Evolutionary conservation across 805 yeast species (phyloP), one percentile per base, ranked within the genome.

Genomic region (Cyberlindnera japonica): DNA sequence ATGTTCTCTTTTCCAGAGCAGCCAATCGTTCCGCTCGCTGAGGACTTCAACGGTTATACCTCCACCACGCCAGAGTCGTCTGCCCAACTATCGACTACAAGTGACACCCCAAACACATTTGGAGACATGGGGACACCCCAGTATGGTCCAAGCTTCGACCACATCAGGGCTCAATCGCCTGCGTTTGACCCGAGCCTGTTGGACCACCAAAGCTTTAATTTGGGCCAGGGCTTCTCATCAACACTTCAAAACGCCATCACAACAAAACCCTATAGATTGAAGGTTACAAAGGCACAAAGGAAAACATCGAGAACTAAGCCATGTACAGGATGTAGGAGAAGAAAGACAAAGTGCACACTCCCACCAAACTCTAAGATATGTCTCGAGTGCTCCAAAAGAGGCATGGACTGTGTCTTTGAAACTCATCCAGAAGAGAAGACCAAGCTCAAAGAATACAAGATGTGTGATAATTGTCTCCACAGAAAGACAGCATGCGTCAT

Each of bases 251-350:
- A 43, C n/a, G 37, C 29, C 28, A 44, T 47, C 25, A 47, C 50
- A 5, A 47, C 50, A 6, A 38, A 40, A 9, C 48, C 48, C 29
- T 34, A 21, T 20, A 40, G 37, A 15, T 13, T 43, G 3, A 18
- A 33, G 15, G 16, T 33, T 11, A 6, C 38, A 15, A 37, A 41
- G 23, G 9, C 17, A 12, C 45, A 28, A n/a, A 35, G 41, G 28
- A 53, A 47, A 21, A 27, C 46, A 6, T 41, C 51, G 18, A 55
- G 65, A 42, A 57, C 57, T 9, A 57, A 64, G 20, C 71, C 71
- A 5, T 66, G 71, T 40, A 55, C 61, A 32, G 62, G 59, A 7
- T 66, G 71, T 40, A 48, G 68, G n/a, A 51, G 59, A 24, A 55
- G 69, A 23, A 66, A 64, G 49, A 51, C 50, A n/a, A 47, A 34